Base-by-base conservation (phyloP, 345 rosid species). In the Citrus glauca region DNA sequence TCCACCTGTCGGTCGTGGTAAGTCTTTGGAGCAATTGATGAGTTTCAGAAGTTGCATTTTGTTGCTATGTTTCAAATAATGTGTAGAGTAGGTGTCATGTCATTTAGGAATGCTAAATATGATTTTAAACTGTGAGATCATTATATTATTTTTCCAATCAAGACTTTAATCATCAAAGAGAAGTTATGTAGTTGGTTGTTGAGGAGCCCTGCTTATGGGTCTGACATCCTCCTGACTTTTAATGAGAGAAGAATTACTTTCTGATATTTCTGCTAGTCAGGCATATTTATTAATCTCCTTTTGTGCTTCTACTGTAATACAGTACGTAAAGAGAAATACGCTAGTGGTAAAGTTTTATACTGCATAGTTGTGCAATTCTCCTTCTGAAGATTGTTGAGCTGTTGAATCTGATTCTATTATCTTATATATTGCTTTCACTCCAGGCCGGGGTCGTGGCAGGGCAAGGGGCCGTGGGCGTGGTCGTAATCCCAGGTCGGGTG, bases 371-470 rank as follows among this genome's bases (percentile, higher is more conserved):
- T 3, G 25, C 42, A 37, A 10, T 38, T 25, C 30, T 67, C 28
- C 9, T 67, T 37, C 35, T 38, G 25, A 7, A 13, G 50, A 5
- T 66, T 66, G 28, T 19, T 17, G 56, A 24, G 50, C 50, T 69
- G 14, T 16, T 32, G 38, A 70, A 17, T 40, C 55, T 20, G 37
- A 17, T 7, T 73, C 42, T 42, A 27, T 9, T 16, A 11, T 56
- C 13, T 10, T 73, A 19, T 22, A 66, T 8, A 24, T 24, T 30
- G 2, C 13, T 25, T 50, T 22, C 9, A n/a, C 40, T 72, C 56
- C 78, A 84, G 84, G 86, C 17, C 86, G 82, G 6, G 82, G 76
- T 59, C 81, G 79, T 16, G 82, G 73, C n/a, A 72, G 82, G 72
- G 82, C 80, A 74, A 61, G 79, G 55, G 42, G 70, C n/a, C 77